phyloP scores from a whole-genome alignment of 139 green algal genomes.

The Coccomyxa sp. region DNA sequence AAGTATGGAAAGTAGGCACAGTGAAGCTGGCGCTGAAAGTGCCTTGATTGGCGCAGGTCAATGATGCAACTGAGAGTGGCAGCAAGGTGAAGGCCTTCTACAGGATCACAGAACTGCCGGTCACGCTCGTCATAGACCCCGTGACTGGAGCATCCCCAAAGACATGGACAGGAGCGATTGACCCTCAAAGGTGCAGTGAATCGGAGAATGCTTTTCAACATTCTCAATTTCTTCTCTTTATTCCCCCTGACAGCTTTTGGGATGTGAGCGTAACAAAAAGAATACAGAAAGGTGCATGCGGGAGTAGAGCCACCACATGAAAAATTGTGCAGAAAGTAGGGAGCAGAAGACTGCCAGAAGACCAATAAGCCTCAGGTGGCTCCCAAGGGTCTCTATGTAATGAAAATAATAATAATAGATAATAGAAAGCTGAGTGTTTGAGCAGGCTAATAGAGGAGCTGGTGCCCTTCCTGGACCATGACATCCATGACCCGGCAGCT shows the following conservation, averaged over 20 bases:
- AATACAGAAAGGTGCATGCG: background rate
- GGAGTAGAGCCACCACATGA: background rate
- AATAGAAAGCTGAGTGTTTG: background rate
- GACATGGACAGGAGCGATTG: conserved; percentile 60
- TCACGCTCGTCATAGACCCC: conserved; percentile 70
- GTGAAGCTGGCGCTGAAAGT: background rate
- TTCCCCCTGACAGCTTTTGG: background rate
- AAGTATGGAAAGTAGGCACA: background rate
- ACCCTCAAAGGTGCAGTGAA: conserved; percentile 46
- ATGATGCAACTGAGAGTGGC: conserved; percentile 47
- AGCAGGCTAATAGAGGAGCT: conserved; percentile 66
- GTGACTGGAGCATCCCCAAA: conserved; percentile 70
- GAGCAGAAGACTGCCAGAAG: background rate
- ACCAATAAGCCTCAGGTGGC: background rate
- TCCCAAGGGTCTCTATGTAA: background rate
- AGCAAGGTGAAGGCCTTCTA: conserved; percentile 57
- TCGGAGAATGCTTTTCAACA: background rate
- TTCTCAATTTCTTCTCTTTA: background rate
- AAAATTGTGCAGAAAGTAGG: no score
- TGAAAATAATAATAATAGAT: background rate
- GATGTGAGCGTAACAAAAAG: background rate
- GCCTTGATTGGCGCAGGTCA: conserved; percentile 13
- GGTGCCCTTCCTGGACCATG: conserved; percentile 78
- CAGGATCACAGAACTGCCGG: conserved; percentile 47
- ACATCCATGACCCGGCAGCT: conserved; percentile 52